Conservation (phyloP, 2,329 filamentous ascomycete genomes). For the Tolypocladium cylindrosporum region DNA sequence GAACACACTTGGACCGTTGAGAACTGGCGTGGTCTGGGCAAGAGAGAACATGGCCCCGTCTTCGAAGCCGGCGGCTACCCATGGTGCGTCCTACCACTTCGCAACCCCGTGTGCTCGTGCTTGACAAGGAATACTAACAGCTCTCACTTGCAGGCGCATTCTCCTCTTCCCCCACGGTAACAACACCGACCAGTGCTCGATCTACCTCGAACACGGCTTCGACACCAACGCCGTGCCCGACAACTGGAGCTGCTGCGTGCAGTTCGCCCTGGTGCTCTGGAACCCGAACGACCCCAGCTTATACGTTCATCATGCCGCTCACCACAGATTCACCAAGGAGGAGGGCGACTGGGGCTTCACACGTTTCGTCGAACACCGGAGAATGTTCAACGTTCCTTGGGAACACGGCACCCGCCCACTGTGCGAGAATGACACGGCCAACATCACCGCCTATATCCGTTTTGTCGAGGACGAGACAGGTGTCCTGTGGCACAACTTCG, state of each 20-base stretch:
- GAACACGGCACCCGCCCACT: conserved; percentile 60
- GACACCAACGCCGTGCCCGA: conserved; percentile 66
- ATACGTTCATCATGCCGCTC: conserved; percentile 71
- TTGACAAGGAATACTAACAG: neutral
- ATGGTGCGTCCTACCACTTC: conserved; percentile 48
- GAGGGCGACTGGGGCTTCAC: conserved; percentile 99
- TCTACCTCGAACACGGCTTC: conserved; percentile 94
- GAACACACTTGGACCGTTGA: conserved; percentile 81
- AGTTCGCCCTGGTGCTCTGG: conserved; percentile 90
- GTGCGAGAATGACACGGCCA: conserved; percentile 66
- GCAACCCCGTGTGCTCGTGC: neutral
- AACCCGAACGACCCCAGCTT: conserved; percentile 88
- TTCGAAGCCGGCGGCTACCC: conserved; percentile 82
- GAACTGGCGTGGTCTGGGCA: conserved; percentile 65
- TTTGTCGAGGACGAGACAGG: conserved; percentile 81
- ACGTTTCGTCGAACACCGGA: conserved; percentile 80
- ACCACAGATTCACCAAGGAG: conserved; percentile 90
- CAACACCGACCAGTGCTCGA: conserved; percentile 84
- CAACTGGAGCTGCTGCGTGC: conserved; percentile 93
- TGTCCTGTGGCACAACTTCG: conserved; percentile 83
- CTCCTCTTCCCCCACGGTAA: conserved; percentile 95
- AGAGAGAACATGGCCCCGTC: conserved; percentile 77
- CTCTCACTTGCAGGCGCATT: conserved; percentile 55
- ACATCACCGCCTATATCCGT: conserved; percentile 74
- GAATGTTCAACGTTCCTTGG: conserved; percentile 72